phyloP scores from a whole-genome alignment of 1,139 yeast species.

The Geotrichum restrictum region DNA sequence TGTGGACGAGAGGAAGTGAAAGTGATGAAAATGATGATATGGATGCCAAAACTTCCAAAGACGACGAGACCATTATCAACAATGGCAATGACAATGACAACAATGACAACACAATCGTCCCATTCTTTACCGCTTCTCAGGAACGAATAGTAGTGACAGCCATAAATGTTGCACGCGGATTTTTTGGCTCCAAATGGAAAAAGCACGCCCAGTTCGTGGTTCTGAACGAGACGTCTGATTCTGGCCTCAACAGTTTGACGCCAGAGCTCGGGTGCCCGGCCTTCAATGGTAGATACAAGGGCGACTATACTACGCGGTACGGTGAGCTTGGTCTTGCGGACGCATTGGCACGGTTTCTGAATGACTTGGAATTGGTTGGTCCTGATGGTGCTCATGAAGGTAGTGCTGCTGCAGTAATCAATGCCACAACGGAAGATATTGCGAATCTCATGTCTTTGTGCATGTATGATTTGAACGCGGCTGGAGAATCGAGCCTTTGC shows the following conservation, averaged over 20 bases:
- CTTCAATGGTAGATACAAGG: slow-evolving; percentile 27
- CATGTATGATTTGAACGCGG: slow-evolving; percentile 56
- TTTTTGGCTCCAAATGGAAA: slow-evolving; percentile 34
- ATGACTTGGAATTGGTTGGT: slow-evolving; percentile 45
- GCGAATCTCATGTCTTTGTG: slow-evolving; percentile 47
- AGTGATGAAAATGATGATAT: slow-evolving; percentile 29
- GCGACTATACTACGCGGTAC: slow-evolving; percentile 18
- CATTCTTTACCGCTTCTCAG: slow-evolving; percentile 42
- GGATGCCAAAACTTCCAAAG: too few species aligned
- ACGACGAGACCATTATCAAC: too few species aligned
- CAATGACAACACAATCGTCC: slow-evolving; percentile 28
- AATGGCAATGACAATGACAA: too few species aligned
- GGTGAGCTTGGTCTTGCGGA: slow-evolving; percentile 35
- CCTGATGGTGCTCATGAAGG: too few species aligned
- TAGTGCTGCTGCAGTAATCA: slow-evolving; percentile 21
- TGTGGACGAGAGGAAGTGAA: too few species aligned
- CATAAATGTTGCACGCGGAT: slow-evolving; percentile 42
- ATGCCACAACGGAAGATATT: slow-evolving; percentile 45
- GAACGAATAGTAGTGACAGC: slow-evolving; percentile 43
- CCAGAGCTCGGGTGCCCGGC: slow-evolving; percentile 28
- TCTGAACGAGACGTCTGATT: slow-evolving; percentile 37
- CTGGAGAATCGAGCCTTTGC: slow-evolving; percentile 53
- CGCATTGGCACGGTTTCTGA: slow-evolving; percentile 36
- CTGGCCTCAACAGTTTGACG: slow-evolving; percentile 45
- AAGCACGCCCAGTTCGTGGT: slow-evolving; percentile 40